Conservation (phyloP, 1,284 basidiomycete genomes). For the Leccinum fallax region DNA sequence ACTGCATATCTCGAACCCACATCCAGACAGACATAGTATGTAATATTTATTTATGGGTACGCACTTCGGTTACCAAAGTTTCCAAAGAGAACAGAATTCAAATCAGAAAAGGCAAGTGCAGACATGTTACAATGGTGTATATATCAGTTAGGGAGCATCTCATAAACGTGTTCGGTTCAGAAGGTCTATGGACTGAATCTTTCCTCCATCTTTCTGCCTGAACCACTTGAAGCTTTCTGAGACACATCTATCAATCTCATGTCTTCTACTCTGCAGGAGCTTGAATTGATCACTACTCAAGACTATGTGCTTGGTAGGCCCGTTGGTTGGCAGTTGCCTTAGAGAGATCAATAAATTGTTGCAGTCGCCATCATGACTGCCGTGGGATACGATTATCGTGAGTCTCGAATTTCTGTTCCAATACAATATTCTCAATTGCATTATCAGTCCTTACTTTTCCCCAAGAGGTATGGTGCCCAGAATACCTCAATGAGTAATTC, state of each 20-base stretch:
- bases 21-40: neutral
- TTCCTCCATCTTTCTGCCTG: neutral
- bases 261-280: neutral
- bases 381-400: slow-evolving; percentile 11
- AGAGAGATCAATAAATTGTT: neutral
- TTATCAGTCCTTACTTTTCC: slow-evolving; percentile 3
- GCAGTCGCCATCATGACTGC: slow-evolving; percentile 4
- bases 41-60: neutral
- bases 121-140: too few species aligned
- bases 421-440: neutral
- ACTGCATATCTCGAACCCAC: neutral
- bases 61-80: neutral
- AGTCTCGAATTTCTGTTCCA: neutral
- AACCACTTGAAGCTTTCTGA: neutral
- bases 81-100: neutral
- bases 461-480: neutral
- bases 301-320: neutral
- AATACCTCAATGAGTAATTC: neutral
- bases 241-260: neutral
- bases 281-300: neutral
- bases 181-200: neutral
- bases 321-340: neutral
- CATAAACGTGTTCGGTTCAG: neutral
- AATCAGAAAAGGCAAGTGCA: neutral
- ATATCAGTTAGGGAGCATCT: neutral